These are phyloP conservation scores for Chaetomium olivaceum DNA, from an alignment of 2,329 filamentous ascomycete genomes.

Conservation along the genomic window DNA sequence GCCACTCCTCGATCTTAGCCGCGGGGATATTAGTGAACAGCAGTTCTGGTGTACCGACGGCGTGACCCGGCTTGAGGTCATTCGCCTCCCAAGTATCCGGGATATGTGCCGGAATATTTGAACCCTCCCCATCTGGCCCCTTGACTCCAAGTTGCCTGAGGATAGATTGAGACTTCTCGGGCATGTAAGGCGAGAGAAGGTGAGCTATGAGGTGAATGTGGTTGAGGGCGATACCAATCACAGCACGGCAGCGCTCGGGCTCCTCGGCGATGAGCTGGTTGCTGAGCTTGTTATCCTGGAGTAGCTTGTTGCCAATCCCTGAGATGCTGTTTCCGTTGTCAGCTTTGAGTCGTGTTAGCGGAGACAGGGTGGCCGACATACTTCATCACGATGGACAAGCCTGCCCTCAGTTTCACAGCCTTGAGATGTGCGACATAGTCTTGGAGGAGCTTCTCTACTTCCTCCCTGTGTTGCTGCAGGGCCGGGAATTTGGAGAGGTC, in stretches of 20 bases:
- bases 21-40: constrained; percentile 82
- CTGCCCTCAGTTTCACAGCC: constrained; percentile 68
- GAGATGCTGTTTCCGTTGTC: constrained; percentile 49
- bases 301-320: constrained; percentile 53
- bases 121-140: constrained; percentile 33
- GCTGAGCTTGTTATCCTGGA: constrained; percentile 46
- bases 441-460: constrained; percentile 66
- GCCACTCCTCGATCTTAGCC: constrained; percentile 82
- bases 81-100: constrained; percentile 65
- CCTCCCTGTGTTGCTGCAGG: constrained; percentile 56
- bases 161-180: constrained; percentile 73
- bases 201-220: constrained; percentile 79
- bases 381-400: constrained; percentile 61
- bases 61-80: constrained; percentile 69
- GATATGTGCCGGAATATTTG: constrained; percentile 57
- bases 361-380: constrained; percentile 34
- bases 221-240: constrained; percentile 80
- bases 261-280: constrained; percentile 53
- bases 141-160: constrained; percentile 69
- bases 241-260: constrained; percentile 55
- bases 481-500: constrained; percentile 55
- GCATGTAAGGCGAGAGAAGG: constrained; percentile 82
- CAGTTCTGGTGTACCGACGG: constrained; percentile 75
- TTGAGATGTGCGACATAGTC: constrained; percentile 70
- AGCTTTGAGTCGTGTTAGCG: not conserved